Evolutionary conservation across 2,329 filamentous ascomycete species (phyloP), one percentile per base, ranked within the genome.

Genomic region (Rhynchosporium secalis): DNA sequence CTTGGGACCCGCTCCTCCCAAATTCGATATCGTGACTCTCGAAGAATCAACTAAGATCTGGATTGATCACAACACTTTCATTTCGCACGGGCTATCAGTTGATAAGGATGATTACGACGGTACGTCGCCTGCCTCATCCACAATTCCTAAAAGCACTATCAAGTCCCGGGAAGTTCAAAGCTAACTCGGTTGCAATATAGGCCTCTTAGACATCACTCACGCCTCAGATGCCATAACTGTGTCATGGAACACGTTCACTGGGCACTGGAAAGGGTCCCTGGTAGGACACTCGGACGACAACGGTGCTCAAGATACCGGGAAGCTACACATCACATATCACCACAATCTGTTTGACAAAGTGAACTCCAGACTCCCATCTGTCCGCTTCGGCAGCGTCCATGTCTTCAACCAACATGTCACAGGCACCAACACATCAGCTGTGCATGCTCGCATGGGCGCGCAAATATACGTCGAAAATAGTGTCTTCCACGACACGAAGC

Each of bases 1-100:
- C 62, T 76, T 83, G 66, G 79, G 78, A 68, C 70, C 74, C 51
- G 77, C 81, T 10, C 74, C 76, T 3, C 69, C 74, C 12, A 75
- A 76, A 56, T 80, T 78, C 59, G 81, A 83, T 66, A 76, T 80
- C 48, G 75, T 84, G 55, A 77, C 75, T 46, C 74, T 80, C 36
- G 76, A 80, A 62, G 65, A 66, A 3, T 70, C 74, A 4, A 72
- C 68, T 33, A 77, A 78, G 65, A 73, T 81, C 58, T 72, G 70
- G 70, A 59, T 72, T 47, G 70, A 71, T 51, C 70, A 72, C 58
- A 66, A 65, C 56, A 68, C 71, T 26, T 68, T 72, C 41, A 65
- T 64, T 38, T 66, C 63, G 33, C 40, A 66, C 15, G 68, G 69
- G 26, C 45, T 72, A 15, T 12, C 26, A 26, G 59, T 52, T 5